phyloP scores from a whole-genome alignment of 2,329 filamentous ascomycete species.

The Cercospora zeae-maydis region DNA sequence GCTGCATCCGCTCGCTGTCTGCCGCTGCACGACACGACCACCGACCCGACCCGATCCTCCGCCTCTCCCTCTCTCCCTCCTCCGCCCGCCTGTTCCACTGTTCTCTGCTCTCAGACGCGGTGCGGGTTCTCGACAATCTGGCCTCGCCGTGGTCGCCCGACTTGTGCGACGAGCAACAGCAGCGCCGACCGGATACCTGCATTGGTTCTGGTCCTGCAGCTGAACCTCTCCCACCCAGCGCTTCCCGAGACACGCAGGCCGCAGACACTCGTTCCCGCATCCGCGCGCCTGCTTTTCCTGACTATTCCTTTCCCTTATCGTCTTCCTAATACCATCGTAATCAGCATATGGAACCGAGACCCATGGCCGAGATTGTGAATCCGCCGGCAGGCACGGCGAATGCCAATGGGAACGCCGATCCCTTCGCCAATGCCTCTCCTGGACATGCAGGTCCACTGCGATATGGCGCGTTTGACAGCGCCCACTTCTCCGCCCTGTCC shows the following conservation, averaged over 20 bases:
- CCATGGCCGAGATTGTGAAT: constrained; percentile 45
- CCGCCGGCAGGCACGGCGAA: constrained; percentile 41
- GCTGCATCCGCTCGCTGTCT: not conserved
- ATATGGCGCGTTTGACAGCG: constrained; percentile 76
- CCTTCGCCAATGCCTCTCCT: constrained; percentile 41
- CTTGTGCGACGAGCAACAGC: not conserved
- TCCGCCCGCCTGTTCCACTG: not conserved
- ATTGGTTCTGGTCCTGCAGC: not conserved
- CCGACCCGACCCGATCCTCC: not conserved
- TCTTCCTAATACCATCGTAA: constrained; percentile 8
- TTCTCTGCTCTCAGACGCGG: not conserved
- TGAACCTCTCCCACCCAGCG: not conserved
- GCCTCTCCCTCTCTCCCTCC: not conserved
- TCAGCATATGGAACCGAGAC: constrained; percentile 12
- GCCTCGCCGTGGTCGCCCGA: not conserved
- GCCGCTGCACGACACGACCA: constrained; percentile 1
- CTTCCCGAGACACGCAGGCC: constrained; percentile 19
- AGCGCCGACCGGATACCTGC: not conserved
- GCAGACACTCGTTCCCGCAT: constrained; percentile 16
- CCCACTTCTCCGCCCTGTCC: constrained; percentile 73
- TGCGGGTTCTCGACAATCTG: not conserved
- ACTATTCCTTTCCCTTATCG: constrained; percentile 10
- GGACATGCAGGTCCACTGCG: constrained; percentile 53
- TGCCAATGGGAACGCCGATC: constrained; percentile 41
- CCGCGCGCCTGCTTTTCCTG: constrained; percentile 1